Evolutionary conservation across 2,329 filamentous ascomycete species (phyloP), one percentile per base, ranked within the genome.

Genomic region (Aspergillus pseudonomiae): DNA sequence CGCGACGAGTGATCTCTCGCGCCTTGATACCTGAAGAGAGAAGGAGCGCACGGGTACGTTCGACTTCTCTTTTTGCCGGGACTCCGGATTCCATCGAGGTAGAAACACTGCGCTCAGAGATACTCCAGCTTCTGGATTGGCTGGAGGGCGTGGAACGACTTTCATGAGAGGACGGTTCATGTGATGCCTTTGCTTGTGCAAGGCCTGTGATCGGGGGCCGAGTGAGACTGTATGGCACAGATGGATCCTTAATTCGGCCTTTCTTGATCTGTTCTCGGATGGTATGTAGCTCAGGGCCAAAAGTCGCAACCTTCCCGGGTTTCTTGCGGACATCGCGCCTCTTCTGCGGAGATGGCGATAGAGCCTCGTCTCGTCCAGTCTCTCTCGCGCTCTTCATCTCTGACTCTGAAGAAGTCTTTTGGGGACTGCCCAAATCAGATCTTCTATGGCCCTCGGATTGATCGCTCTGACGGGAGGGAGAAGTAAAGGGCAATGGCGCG

Each of bases 21-120:
- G 94, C 94, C 79, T 96, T 96, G 73, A 97, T 89, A n/a, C 93
- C 94, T 0, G 93, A 92, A 66, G 89, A 91, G 26, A 96, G 82
- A 46, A 97, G 86, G 10, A 96, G 83, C 0, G 92, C 87, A 62
- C 88, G 86, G 2, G 94, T 84, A n/a, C 93, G 89, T 19, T 91
- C 91, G 59, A 96, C 85, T 70, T 97, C 94, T n/a, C 87, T 86
- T 70, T 85, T 88, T 11, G 84, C 88, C 34, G 91, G 73, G 3
- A 75, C 65, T 4, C 70, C 76, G 12, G 72, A 76, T 56, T 76
- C 77, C 19, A 73, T 72, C 6, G 75, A 71, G 6, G 71, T 71
- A 26, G 80, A 74, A 19, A 80, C 73, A 67, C 75, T 78, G 65
- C 80, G 81, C 63, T 86, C 82, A 26, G 85, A 84, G 56, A 88